Evolutionary conservation across 2,329 filamentous ascomycete species (phyloP).

Genomic region (Cyanodermella asteris): DNA sequence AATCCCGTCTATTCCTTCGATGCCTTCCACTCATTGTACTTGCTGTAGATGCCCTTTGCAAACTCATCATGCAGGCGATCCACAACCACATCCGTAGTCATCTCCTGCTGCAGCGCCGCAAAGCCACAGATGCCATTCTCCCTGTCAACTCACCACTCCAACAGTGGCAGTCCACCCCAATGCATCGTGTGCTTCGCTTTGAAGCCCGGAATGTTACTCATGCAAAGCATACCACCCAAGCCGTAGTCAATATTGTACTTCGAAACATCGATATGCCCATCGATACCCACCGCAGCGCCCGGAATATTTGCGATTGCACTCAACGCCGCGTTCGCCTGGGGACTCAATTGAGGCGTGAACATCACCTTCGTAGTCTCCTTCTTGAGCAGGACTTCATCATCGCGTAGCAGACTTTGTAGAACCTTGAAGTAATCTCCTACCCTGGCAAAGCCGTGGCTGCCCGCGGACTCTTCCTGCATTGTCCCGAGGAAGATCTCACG

Average conservation of each 20-base stretch:
- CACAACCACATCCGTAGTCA: too few relatives aligned
- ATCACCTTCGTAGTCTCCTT: background rate
- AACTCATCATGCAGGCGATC: too few relatives aligned
- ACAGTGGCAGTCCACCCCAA: background rate
- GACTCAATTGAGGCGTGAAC: background rate
- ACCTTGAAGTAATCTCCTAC: background rate
- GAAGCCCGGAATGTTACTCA: conserved; percentile 3
- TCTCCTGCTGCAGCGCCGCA: background rate
- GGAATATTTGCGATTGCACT: too few relatives aligned
- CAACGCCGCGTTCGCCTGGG: background rate
- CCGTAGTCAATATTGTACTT: conserved; percentile 6
- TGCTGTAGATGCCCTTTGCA: too few relatives aligned
- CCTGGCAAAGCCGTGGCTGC: background rate
- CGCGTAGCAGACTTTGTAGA: background rate
- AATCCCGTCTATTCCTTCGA: too few relatives aligned
- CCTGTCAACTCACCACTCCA: background rate
- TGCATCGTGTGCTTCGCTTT: background rate
- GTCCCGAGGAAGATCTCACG: background rate
- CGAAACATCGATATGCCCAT: conserved; percentile 3
- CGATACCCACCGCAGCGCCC: background rate
- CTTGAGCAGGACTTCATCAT: background rate
- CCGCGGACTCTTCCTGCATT: background rate
- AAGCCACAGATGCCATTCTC: background rate
- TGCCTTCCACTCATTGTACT: too few relatives aligned
- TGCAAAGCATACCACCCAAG: conserved; percentile 6